Evolutionary conservation across 129 eudicot genomes (phyloP), one percentile per base, ranked within the genome.

Genomic region (Calendula officinalis): DNA sequence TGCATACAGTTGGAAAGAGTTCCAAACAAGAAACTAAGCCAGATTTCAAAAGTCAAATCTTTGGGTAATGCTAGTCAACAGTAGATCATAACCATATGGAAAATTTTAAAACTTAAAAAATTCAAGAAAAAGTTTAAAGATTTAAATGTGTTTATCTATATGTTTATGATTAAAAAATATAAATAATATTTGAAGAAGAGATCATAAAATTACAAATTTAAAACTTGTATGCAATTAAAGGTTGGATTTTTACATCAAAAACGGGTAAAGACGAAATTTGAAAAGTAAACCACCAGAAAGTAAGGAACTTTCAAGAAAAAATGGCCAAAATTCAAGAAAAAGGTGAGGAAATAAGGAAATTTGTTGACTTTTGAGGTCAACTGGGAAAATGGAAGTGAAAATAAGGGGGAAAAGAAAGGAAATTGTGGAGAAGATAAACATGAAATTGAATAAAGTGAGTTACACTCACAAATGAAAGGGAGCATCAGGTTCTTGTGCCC

Each of bases 401-500:
- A 2, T 4, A 7, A 33, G 1, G 14, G 12, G 71, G 52, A 47
- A 66, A 2, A 1, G 5, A 33, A 1, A 14, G 46, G 45, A 64
- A 64, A 64, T 27, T 62, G 30, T 5, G 54, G n/a, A 62, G 54
- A 52, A 40, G 15, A 17, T 35, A 39, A 37, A 22, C 16, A 13
- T 13, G 30, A 63, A 44, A 13, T 8, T 0, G 9, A 45, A 13
- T 15, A 37, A 57, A 5, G 22, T 33, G 41, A 57, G 17, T n/a
- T 6, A 5, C 9, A 50, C 47, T 49, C 44, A 49, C 36, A 36
- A 10, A 64, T 47, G 9, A 48, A 65, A 65, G 13, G 34, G 16
- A 6, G 70, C 38, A 65, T 65, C 70, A 50, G 60, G 8, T 37
- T 65, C 70, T 65, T 65, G 70, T 54, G 45, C 15, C 69, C 58